These are phyloP conservation scores for Starmerella vaccinii DNA, from an alignment of 805 yeast genomes.

Conservation along the genomic window DNA sequence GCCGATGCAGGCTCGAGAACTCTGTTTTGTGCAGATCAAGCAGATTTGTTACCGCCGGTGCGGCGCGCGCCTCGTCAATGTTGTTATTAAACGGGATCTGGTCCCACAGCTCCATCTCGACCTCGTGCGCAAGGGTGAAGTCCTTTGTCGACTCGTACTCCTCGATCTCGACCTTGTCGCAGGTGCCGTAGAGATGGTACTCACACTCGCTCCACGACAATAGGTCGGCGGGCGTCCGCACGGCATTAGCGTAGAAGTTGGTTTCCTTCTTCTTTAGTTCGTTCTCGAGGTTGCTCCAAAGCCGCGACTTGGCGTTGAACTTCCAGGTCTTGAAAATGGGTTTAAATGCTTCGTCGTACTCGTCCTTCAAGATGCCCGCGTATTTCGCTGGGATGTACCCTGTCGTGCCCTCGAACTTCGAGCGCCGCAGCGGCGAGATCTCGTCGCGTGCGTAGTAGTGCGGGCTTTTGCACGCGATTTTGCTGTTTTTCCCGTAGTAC, in stretches of 20 bases:
- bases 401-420: constrained; percentile 48
- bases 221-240: not conserved
- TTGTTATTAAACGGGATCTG: not conserved
- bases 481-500: constrained; percentile 22
- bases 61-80: not conserved
- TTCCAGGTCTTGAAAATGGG: constrained; percentile 18
- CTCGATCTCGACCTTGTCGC: constrained; percentile 9
- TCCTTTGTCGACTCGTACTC: constrained; percentile 14
- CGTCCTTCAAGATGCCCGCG: constrained; percentile 32
- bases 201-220: constrained; percentile 1
- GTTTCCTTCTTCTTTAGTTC: not conserved
- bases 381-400: constrained; percentile 38
- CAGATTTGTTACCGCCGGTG: not conserved
- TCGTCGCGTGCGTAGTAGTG: constrained; percentile 45
- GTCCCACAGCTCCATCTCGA: constrained; percentile 8
- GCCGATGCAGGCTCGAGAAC: constrained; percentile 1
- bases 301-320: constrained; percentile 9
- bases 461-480: constrained; percentile 42
- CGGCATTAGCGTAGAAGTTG: not conserved
- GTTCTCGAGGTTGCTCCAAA: constrained; percentile 10
- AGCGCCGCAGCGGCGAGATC: constrained; percentile 43
- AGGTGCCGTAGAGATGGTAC: constrained; percentile 15
- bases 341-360: constrained; percentile 27
- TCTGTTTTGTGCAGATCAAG: not conserved
- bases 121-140: constrained; percentile 6